Percentiles rank a stretch among this genome's conserved stretches.
Evolutionary conservation across 805 yeast species (phyloP).

Genomic region (Candida piceae): DNA sequence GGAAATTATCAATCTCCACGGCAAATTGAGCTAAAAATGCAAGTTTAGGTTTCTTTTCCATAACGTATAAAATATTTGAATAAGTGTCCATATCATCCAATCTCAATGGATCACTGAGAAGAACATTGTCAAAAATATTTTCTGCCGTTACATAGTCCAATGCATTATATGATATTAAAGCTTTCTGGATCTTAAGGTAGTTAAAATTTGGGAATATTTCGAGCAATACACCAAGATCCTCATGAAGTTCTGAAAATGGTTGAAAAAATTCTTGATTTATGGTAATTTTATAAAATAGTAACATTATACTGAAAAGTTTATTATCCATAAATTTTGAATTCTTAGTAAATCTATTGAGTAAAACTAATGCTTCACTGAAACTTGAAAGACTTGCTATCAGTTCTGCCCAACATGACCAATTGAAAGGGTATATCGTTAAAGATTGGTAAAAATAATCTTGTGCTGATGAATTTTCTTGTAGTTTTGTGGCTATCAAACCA

Average conservation of each 20-base stretch:
- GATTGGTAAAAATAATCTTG: constrained; percentile 57
- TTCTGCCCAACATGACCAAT: constrained; percentile 95
- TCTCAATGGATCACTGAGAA: constrained; percentile 73
- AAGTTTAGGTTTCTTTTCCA: constrained; percentile 81
- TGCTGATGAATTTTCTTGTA: constrained; percentile 58
- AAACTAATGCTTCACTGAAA: constrained; percentile 51
- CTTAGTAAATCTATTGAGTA: constrained; percentile 35
- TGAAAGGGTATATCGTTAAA: constrained; percentile 65
- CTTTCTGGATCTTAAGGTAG: constrained; percentile 75
- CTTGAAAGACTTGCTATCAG: constrained; percentile 55
- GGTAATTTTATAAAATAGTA: constrained; percentile 55
- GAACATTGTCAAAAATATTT: constrained; percentile 65
- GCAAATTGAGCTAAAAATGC: constrained; percentile 86
- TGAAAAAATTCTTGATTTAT: constrained; percentile 78
- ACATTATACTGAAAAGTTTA: constrained; percentile 26
- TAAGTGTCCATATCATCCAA: constrained; percentile 89
- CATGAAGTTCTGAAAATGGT: constrained; percentile 46
- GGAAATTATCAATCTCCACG: constrained; percentile 71
- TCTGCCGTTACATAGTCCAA: constrained; percentile 83
- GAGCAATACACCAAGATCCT: constrained; percentile 44
- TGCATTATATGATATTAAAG: constrained; percentile 76
- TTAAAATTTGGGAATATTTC: constrained; percentile 65
- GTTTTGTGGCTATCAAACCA: constrained; percentile 63
- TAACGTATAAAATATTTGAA: constrained; percentile 91
- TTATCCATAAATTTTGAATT: constrained; percentile 29